These are phyloP conservation scores for Coniosporium tulheliwenetii DNA, from an alignment of 2,329 filamentous ascomycete species.

Conservation along the genomic window DNA sequence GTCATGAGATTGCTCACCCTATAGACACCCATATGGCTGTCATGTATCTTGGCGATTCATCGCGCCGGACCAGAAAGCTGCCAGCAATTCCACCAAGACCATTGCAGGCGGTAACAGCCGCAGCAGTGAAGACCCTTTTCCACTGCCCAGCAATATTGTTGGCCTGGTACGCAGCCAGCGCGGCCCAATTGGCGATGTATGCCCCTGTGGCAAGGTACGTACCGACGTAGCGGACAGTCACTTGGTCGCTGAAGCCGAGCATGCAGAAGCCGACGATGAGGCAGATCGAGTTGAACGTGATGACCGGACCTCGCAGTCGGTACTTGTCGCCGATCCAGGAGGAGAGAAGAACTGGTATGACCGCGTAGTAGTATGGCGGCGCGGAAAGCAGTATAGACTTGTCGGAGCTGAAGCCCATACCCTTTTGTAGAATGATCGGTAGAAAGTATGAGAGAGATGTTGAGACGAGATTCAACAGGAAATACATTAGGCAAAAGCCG, in stretches of 20 bases:
- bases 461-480: slow-evolving; percentile 50
- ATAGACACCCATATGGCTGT: slow-evolving; percentile 56
- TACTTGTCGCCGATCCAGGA: slow-evolving; percentile 46
- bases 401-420: slow-evolving; percentile 28
- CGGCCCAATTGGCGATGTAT: slow-evolving; percentile 55
- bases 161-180: slow-evolving; percentile 45
- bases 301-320: slow-evolving; percentile 44
- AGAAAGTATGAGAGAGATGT: slow-evolving; percentile 51
- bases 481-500: slow-evolving; percentile 49
- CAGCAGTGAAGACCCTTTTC: slow-evolving; percentile 48
- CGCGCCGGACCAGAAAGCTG: slow-evolving; percentile 40
- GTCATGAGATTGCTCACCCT: slow-evolving; percentile 17
- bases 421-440: slow-evolving; percentile 27
- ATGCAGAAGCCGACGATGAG: slow-evolving; percentile 49
- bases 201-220: slow-evolving; percentile 52
- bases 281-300: slow-evolving; percentile 47
- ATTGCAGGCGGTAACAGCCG: slow-evolving; percentile 43
- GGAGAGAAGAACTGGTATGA: slow-evolving; percentile 47
- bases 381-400: slow-evolving; percentile 44
- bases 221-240: slow-evolving; percentile 47
- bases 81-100: slow-evolving; percentile 50
- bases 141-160: slow-evolving; percentile 49
- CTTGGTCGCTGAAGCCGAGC: slow-evolving; percentile 44
- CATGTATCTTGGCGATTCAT: slow-evolving; percentile 45
- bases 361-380: slow-evolving; percentile 52